These are phyloP conservation scores for Podospora tetraspora DNA, from an alignment of 495 filamentous ascomycete genomes.

Conservation along the genomic window DNA sequence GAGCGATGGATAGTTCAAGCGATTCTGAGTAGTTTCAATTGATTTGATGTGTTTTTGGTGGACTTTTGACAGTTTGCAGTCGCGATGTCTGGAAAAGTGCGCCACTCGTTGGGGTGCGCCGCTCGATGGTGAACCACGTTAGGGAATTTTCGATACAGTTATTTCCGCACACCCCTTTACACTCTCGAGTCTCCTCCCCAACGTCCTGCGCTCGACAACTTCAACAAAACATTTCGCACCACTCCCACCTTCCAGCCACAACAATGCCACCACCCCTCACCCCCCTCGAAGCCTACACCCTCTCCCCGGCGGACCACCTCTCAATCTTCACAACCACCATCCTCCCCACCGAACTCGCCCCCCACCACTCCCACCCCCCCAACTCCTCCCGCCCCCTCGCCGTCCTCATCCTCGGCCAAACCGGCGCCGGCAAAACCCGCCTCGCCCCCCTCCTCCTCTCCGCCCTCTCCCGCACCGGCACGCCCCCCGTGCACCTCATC, in stretches of 20 bases:
- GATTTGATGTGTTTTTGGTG: too few species aligned
- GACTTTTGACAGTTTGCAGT: too few species aligned
- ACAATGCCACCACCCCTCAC: background rate
- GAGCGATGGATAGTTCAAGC: too few species aligned
- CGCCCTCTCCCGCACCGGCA: conserved; percentile 13
- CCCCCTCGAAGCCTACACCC: background rate
- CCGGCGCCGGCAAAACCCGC: conserved; percentile 40
- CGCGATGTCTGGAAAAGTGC: too few species aligned
- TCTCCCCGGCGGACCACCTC: background rate
- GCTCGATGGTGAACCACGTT: too few species aligned
- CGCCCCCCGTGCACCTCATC: conserved; percentile 31
- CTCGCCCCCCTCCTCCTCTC: conserved; percentile 26
- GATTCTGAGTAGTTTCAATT: too few species aligned
- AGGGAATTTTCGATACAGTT: background rate
- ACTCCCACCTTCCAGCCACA: background rate
- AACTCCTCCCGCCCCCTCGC: conserved; percentile 20
- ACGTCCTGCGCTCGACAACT: background rate
- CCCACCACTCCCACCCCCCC: background rate
- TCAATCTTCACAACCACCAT: background rate
- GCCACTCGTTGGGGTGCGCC: too few species aligned
- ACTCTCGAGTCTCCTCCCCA: too few species aligned
- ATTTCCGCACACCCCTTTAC: background rate
- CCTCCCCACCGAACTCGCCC: background rate
- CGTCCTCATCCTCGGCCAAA: conserved; percentile 38
- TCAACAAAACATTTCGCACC: background rate